phyloP scores from a whole-genome alignment of 73 alveolate genomes.

The Uronychia binucleata region DNA sequence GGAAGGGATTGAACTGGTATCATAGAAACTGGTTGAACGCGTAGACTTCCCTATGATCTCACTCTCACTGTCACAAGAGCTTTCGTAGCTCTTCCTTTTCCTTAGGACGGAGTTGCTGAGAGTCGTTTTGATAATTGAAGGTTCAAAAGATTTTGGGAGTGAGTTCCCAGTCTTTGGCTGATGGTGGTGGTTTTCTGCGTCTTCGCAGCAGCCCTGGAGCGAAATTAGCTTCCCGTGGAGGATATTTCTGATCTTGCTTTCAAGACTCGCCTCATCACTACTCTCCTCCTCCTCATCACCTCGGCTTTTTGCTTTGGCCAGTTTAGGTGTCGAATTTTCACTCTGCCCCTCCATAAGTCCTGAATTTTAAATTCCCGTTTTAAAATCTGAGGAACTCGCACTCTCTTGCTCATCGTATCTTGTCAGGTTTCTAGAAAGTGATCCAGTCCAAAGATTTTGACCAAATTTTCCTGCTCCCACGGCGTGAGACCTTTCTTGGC shows the following conservation, averaged over 20 bases:
- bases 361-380: too few relatives aligned
- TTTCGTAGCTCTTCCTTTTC: background rate
- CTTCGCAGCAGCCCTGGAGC: background rate
- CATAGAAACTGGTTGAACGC: background rate
- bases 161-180: background rate
- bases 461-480: background rate
- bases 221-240: background rate
- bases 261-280: background rate
- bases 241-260: background rate
- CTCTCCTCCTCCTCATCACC: background rate
- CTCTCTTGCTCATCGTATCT: background rate
- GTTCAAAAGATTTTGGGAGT: background rate
- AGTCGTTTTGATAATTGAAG: background rate
- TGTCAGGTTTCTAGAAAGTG: background rate
- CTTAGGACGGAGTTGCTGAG: background rate
- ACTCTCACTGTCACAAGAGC: background rate
- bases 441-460: background rate
- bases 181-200: background rate
- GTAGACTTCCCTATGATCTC: background rate
- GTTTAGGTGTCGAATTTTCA: background rate
- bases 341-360: too few relatives aligned
- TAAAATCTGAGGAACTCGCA: background rate
- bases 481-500: background rate
- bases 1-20: background rate
- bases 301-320: background rate